Conservation (phyloP, 1,284 basidiomycete species). For the Inonotus obliquus region DNA sequence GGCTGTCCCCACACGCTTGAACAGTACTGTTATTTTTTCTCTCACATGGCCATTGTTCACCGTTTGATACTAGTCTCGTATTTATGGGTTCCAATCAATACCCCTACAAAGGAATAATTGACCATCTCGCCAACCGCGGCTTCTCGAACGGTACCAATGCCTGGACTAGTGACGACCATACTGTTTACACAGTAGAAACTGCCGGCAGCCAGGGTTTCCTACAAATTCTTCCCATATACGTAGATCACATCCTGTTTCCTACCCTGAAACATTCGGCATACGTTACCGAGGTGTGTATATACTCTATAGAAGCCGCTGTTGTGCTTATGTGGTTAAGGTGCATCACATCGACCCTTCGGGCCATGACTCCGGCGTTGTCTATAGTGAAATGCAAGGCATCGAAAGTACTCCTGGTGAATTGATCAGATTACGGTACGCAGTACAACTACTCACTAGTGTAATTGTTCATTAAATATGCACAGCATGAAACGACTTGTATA, state of each 20-base stretch:
- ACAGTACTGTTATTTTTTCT: slow-evolving; percentile 46
- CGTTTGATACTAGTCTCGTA: slow-evolving; percentile 53
- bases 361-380: slow-evolving; percentile 94
- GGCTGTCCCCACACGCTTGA: slow-evolving; percentile 94
- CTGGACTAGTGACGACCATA: slow-evolving; percentile 84
- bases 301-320: slow-evolving; percentile 12
- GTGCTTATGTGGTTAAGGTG: slow-evolving; percentile 44
- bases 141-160: slow-evolving; percentile 93
- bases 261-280: slow-evolving; percentile 91
- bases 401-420: slow-evolving; percentile 91
- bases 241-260: slow-evolving; percentile 97
- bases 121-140: slow-evolving; percentile 94
- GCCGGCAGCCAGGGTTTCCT: slow-evolving; percentile 96
- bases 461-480: slow-evolving; percentile 5
- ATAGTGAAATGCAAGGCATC: slow-evolving; percentile 97
- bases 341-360: slow-evolving; percentile 91
- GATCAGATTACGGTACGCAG: slow-evolving; percentile 75
- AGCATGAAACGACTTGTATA: slow-evolving; percentile 82
- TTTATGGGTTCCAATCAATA: slow-evolving; percentile 95
- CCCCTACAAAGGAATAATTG: slow-evolving; percentile 96
- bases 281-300: slow-evolving; percentile 71
- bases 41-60: slow-evolving; percentile 11
- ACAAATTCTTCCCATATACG: slow-evolving; percentile 89
- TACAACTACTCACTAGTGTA: background rate
- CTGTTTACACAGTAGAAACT: slow-evolving; percentile 96